Percentiles rank a stretch among this genome's conserved stretches.
These are phyloP conservation scores for Populus davidiana DNA, from an alignment of 345 rosid species.

Conservation along the genomic window DNA sequence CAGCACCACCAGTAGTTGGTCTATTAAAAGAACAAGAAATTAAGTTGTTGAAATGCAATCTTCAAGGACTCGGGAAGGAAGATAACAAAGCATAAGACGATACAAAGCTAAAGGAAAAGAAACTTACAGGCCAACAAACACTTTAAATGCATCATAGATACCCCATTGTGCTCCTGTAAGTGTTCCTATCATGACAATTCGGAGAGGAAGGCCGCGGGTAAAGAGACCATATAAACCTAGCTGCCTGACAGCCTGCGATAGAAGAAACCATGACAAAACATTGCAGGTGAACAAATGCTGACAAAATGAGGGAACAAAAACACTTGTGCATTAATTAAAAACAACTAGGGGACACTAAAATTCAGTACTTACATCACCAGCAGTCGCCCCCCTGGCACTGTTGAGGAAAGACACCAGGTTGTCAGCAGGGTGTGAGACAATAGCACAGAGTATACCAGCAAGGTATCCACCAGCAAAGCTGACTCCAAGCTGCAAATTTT, in stretches of 20 bases:
- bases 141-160: slow-evolving; percentile 90
- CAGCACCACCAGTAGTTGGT: slow-evolving; percentile 61
- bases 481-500: slow-evolving; percentile 73
- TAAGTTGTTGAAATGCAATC: slow-evolving; percentile 2
- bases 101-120: slow-evolving; percentile 4
- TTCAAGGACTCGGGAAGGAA: neutral
- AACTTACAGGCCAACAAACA: slow-evolving; percentile 88
- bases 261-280: slow-evolving; percentile 3
- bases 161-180: slow-evolving; percentile 95
- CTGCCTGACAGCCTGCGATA: slow-evolving; percentile 68
- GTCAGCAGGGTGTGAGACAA: slow-evolving; percentile 97
- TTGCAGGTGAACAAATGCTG: neutral
- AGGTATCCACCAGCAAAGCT: slow-evolving; percentile 92
- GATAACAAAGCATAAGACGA: neutral
- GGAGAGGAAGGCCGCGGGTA: slow-evolving; percentile 92
- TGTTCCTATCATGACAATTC: slow-evolving; percentile 92
- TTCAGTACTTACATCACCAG: slow-evolving; percentile 70
- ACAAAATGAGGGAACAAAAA: neutral
- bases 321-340: neutral
- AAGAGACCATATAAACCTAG: slow-evolving; percentile 76
- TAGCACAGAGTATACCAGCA: slow-evolving; percentile 83
- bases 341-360: neutral
- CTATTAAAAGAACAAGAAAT: slow-evolving; percentile 24
- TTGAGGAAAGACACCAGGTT: slow-evolving; percentile 97
- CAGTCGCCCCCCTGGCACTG: slow-evolving; percentile 88